A percentile compares a stretch with the other conserved stretches of the same genome.
Conservation (phyloP, 345 rosid genomes). For the Rhizophora apiculata region DNA sequence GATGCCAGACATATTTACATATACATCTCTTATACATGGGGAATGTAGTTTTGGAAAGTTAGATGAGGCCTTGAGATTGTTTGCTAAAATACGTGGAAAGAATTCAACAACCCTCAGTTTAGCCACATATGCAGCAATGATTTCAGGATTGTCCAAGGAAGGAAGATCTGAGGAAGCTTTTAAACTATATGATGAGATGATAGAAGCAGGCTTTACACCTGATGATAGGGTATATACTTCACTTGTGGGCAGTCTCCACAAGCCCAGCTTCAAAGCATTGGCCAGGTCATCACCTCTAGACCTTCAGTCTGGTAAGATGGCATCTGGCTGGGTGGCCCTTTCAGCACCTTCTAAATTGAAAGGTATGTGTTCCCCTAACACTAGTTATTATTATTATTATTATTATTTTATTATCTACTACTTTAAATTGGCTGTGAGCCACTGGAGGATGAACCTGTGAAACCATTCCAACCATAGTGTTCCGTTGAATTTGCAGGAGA, state of each 20-base stretch:
- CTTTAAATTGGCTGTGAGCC: too few species aligned
- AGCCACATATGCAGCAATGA: constrained; percentile 60
- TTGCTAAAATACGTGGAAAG: constrained; percentile 46
- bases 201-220: constrained; percentile 48
- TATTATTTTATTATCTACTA: too few species aligned
- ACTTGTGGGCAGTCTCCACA: constrained; percentile 69
- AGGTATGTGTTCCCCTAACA: too few species aligned
- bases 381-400: too few species aligned
- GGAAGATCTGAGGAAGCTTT: constrained; percentile 87
- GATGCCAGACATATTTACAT: constrained; percentile 56
- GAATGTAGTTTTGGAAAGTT: constrained; percentile 62
- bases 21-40: constrained; percentile 70
- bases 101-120: constrained; percentile 43
- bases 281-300: too few species aligned
- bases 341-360: too few species aligned
- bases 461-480: too few species aligned
- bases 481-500: too few species aligned
- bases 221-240: constrained; percentile 67
- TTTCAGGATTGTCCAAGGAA: constrained; percentile 64
- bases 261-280: background rate
- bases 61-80: constrained; percentile 64
- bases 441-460: too few species aligned
- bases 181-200: constrained; percentile 59
- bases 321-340: too few species aligned
- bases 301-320: too few species aligned